A percentile compares a stretch with the other conserved stretches of the same genome.
These are phyloP conservation scores for Cutaneotrichosporon spelunceum DNA, from an alignment of 1,284 basidiomycete species.

Conservation along the genomic window DNA sequence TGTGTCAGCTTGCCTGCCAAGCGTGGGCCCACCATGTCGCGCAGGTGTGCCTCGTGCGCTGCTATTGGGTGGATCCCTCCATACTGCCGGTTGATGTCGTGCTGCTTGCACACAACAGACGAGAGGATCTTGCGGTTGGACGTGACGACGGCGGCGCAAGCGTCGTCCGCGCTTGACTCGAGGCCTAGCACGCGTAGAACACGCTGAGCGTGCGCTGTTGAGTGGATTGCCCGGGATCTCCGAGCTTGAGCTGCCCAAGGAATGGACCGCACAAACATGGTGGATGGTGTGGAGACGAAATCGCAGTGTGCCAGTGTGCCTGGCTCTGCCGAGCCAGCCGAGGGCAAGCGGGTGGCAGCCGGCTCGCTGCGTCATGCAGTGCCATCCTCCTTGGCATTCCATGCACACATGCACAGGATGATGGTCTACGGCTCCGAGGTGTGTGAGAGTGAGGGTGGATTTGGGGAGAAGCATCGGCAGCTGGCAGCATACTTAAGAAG, in stretches of 20 bases:
- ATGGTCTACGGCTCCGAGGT: no score
- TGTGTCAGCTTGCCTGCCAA: slow-evolving; percentile 6
- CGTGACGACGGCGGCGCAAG: slow-evolving; percentile 76
- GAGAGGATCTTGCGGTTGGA: slow-evolving; percentile 66
- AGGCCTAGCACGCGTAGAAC: slow-evolving; percentile 65
- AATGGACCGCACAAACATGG: neutral
- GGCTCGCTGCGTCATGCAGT: neutral
- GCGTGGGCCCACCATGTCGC: slow-evolving; percentile 62
- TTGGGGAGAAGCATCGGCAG: no score
- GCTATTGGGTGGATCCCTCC: slow-evolving; percentile 80
- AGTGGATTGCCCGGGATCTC: neutral
- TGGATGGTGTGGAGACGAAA: neutral
- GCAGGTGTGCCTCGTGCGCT: slow-evolving; percentile 65
- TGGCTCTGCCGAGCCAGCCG: neutral
- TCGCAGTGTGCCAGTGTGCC: neutral
- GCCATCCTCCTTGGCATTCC: neutral
- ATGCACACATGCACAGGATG: neutral
- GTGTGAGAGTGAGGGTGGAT: no score
- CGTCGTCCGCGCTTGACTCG: slow-evolving; percentile 79
- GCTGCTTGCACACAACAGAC: slow-evolving; percentile 78
- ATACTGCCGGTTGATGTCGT: slow-evolving; percentile 55
- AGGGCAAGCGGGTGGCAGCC: neutral
- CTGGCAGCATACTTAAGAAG: no score
- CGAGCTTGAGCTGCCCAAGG: neutral
- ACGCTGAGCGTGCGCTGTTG: neutral